Percentiles rank a stretch among this genome's conserved stretches.
phyloP scores from a whole-genome alignment of 169 alveolate species.

The Plasmodium inui region DNA sequence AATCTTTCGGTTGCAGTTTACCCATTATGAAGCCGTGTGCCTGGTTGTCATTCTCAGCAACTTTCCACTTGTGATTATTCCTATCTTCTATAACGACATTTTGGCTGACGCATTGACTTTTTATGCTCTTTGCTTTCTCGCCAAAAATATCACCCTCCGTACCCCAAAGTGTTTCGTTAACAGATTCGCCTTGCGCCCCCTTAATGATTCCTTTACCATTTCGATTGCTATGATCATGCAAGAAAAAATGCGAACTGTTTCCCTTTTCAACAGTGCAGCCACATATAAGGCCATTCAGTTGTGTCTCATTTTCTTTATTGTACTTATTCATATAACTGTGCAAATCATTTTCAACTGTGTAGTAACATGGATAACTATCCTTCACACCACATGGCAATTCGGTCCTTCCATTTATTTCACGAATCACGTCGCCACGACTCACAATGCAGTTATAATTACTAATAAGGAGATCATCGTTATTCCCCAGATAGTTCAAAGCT shows the following conservation, averaged over 20 bases:
- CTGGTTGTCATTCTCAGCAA: not conserved
- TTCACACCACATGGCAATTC: not conserved
- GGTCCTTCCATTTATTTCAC: not conserved
- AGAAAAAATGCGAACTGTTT: not conserved
- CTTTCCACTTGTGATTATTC: not conserved
- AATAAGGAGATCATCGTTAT: constrained; percentile 20
- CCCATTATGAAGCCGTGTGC: not conserved
- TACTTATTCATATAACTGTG: constrained; percentile 33
- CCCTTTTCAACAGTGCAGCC: not conserved
- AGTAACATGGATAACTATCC: not conserved
- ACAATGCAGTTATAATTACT: constrained; percentile 5
- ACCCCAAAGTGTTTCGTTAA: not conserved
- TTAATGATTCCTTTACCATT: not conserved
- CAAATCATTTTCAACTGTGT: constrained; percentile 9
- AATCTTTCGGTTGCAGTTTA: not conserved
- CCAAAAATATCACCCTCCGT: not conserved
- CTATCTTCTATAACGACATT: not conserved
- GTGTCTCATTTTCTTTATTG: constrained; percentile 8
- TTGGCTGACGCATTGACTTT: constrained; percentile 1
- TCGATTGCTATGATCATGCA: not conserved
- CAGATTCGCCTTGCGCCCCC: not conserved
- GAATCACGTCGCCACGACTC: not conserved
- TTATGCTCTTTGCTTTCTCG: not conserved
- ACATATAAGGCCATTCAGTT: constrained; percentile 9
- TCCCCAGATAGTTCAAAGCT: not conserved